These are phyloP conservation scores for Takashimella koratensis DNA, from an alignment of 1,284 basidiomycete genomes.

Conservation along the genomic window DNA sequence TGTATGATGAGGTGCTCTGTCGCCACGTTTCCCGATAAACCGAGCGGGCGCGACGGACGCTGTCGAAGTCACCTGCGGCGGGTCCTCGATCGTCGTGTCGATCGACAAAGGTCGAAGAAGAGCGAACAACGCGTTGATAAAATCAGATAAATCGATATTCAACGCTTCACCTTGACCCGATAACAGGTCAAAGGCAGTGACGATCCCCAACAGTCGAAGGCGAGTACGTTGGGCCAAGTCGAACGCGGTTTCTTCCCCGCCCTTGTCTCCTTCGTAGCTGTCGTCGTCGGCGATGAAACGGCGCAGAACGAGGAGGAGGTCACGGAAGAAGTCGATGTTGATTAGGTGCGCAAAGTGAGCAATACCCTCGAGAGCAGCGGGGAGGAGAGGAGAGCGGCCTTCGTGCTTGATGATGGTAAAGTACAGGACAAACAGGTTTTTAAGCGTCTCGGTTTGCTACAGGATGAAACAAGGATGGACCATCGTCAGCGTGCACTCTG, in stretches of 20 bases:
- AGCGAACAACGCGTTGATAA: constrained; percentile 60
- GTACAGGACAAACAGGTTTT: constrained; percentile 95
- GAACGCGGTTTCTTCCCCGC: constrained; percentile 29
- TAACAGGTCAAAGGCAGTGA: constrained; percentile 93
- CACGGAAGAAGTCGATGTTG: constrained; percentile 98
- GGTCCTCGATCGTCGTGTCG: constrained; percentile 53
- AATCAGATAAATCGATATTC: constrained; percentile 90
- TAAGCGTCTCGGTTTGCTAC: constrained; percentile 96
- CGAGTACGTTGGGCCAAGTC: constrained; percentile 50
- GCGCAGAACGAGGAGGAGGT: constrained; percentile 83
- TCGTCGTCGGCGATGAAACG: constrained; percentile 61
- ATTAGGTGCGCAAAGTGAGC: constrained; percentile 92
- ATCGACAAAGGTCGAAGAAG: constrained; percentile 53
- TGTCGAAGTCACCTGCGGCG: constrained; percentile 33
- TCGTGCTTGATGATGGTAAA: constrained; percentile 93
- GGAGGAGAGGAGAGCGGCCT: constrained; percentile 73
- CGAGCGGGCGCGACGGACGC: constrained; percentile 18
- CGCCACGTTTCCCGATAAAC: constrained; percentile 9
- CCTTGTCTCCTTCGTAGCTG: constrained; percentile 39
- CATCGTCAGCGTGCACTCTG: no score
- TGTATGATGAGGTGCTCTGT: constrained; percentile 25
- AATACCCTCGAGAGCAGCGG: constrained; percentile 86
- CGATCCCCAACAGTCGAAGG: constrained; percentile 77
- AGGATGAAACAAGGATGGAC: no score
- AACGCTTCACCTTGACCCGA: constrained; percentile 97